Evolutionary conservation across 202 grass and related monocot genomes (phyloP).

Genomic region (Schoenoplectus triqueter): DNA sequence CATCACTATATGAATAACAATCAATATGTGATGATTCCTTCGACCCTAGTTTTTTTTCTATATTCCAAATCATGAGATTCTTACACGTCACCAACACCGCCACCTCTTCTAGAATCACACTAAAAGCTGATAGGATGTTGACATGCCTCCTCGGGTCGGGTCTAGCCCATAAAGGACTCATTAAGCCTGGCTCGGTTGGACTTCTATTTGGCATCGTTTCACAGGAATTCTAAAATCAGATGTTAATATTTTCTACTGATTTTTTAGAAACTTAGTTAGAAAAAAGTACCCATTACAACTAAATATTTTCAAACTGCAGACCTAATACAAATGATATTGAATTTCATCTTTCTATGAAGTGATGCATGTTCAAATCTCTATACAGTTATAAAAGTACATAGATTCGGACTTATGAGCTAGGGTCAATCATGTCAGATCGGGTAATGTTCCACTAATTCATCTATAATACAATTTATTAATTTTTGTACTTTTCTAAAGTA

Average conservation of each 20-base stretch:
- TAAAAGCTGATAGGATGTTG: constrained; percentile 32
- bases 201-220: neutral
- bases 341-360: too few species aligned
- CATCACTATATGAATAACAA: constrained; percentile 10
- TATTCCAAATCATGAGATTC: constrained; percentile 46
- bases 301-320: neutral
- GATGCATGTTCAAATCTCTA: too few species aligned
- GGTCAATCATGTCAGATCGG: neutral
- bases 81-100: constrained; percentile 39
- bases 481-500: too few species aligned
- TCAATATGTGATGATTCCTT: constrained; percentile 29
- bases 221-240: neutral
- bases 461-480: too few species aligned
- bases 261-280: neutral
- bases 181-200: neutral
- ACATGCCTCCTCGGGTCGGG: neutral
- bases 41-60: constrained; percentile 4
- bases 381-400: neutral
- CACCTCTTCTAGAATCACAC: constrained; percentile 19
- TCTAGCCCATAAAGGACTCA: neutral
- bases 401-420: neutral
- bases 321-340: too few species aligned
- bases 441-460: neutral
- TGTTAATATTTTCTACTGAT: neutral
- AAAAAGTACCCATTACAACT: neutral